Percentiles rank a stretch among this genome's conserved stretches.
Evolutionary conservation across 257 asterid genomes (phyloP).

Genomic region (Nyctanthes arbortristis): DNA sequence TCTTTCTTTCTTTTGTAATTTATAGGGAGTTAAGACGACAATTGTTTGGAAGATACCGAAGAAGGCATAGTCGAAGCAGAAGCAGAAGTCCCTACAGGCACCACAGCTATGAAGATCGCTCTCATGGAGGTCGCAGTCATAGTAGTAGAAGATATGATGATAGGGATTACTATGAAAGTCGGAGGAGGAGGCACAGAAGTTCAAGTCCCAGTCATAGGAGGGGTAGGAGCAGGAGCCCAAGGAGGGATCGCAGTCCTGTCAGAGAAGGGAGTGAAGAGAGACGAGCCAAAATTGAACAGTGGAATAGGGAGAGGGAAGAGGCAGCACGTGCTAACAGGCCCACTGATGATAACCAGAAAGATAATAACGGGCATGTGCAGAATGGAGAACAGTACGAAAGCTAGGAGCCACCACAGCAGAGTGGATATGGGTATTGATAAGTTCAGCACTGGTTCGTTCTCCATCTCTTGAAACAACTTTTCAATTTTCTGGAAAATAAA

Average conservation of each 20-base stretch:
- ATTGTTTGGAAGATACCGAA: slow-evolving; percentile 67
- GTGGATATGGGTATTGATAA: slow-evolving; percentile 49
- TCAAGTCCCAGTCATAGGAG: slow-evolving; percentile 62
- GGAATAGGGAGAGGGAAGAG: slow-evolving; percentile 94
- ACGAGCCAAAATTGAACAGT: slow-evolving; percentile 89
- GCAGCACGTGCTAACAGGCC: slow-evolving; percentile 46
- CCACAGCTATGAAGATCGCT: slow-evolving; percentile 78
- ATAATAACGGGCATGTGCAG: slow-evolving; percentile 28
- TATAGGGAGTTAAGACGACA: slow-evolving; percentile 76
- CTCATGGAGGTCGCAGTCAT: slow-evolving; percentile 63
- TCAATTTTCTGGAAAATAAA: not conserved
- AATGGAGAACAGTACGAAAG: slow-evolving; percentile 34
- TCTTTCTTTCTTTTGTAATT: not conserved
- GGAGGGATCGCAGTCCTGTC: slow-evolving; percentile 68
- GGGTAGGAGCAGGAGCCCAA: slow-evolving; percentile 77
- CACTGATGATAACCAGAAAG: slow-evolving; percentile 29
- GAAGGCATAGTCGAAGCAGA: slow-evolving; percentile 49
- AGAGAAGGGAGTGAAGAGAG: slow-evolving; percentile 99
- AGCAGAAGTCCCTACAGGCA: slow-evolving; percentile 95
- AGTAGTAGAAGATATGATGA: slow-evolving; percentile 84
- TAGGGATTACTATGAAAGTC: slow-evolving; percentile 68
- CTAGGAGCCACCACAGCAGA: slow-evolving; percentile 30
- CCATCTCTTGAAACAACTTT: slow-evolving; percentile 12
- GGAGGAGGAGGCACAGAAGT: slow-evolving; percentile 67
- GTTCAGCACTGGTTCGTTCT: slow-evolving; percentile 58